Base-by-base conservation (phyloP, 352 stramenopile genomes). In the Phytophthora pistaciae region DNA sequence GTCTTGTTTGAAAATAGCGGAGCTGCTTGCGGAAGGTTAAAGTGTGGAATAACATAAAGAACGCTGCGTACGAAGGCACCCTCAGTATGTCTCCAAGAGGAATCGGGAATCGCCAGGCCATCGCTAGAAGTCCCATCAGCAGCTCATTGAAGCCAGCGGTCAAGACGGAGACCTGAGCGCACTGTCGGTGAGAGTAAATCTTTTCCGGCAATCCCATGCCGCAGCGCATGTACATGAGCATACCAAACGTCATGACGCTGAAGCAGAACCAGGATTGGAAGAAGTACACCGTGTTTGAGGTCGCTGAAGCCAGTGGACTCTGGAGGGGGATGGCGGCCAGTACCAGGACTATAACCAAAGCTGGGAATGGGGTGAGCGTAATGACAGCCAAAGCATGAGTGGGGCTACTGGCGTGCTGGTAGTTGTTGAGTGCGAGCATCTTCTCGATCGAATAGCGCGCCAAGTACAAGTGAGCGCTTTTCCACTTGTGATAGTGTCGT, bases 391-490 rank as follows among this genome's bases (percentile, higher is more conserved):
- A 21, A 0, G 67, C 68, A 1, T 63, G 66, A 13, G 20, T 21
- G 9, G 29, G 31, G 14, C 27, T 33, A 6, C 61, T 61, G n/a
- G 44, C 5, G 0, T 33, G 18, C 48, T 70, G 44, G 42, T 80
- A 80, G 31, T 61, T 25, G 23, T 77, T 27, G 42, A 75, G 72
- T 5, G 62, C 57, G 27, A 70, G 48, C 33, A 80, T 57, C 48
- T 80, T 80, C 27, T 80, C 68, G 20, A 80, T 60, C 9, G 68
- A 72, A 36, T 77, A 80, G 3, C 73, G 64, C 2, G 60, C 73
- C 31, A 80, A 60, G 48, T 72, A 77, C 53, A 70, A 64, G 36
- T 80, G 73, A 2, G 70, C 56, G 38, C 62, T 75, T 53, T 74
- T 74, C 67, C 72, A 72, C 14, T 59, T 29, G 31, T 59, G 31